Conservation (phyloP, 164 flowering plant genomes). For the Liquidambar formosana region DNA sequence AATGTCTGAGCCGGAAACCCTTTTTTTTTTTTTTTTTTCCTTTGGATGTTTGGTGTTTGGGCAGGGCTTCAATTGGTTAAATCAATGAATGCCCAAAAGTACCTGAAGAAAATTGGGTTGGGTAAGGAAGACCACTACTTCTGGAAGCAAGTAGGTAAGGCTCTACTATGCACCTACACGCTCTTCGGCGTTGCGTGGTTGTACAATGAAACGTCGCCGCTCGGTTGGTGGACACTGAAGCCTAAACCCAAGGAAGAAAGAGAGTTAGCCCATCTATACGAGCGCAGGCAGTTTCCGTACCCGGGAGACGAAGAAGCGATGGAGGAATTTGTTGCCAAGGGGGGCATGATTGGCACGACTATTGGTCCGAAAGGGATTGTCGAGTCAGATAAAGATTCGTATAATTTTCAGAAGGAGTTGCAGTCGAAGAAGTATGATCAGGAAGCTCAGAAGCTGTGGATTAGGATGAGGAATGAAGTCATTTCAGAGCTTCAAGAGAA, state of each 20-base stretch:
- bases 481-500: constrained; percentile 79
- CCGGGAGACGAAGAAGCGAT: constrained; percentile 92
- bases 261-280: constrained; percentile 82
- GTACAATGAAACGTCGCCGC: constrained; percentile 86
- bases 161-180: constrained; percentile 67
- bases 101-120: constrained; percentile 59
- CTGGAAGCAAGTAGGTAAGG: constrained; percentile 84
- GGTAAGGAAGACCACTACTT: constrained; percentile 69
- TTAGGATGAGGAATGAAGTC: constrained; percentile 90
- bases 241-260: constrained; percentile 84
- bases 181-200: constrained; percentile 67
- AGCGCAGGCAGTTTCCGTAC: constrained; percentile 72
- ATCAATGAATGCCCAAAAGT: constrained; percentile 32
- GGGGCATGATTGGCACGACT: constrained; percentile 80
- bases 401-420: constrained; percentile 55
- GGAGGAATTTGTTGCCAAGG: constrained; percentile 80
- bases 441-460: constrained; percentile 78
- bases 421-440: constrained; percentile 75
- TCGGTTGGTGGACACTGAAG: constrained; percentile 89
- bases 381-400: constrained; percentile 49
- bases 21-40: not conserved
- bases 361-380: constrained; percentile 76
- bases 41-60: not conserved
- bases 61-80: constrained; percentile 31
- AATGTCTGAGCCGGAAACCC: constrained; percentile 23